phyloP scores from a whole-genome alignment of 495 filamentous ascomycete genomes.

The Podospora conica region DNA sequence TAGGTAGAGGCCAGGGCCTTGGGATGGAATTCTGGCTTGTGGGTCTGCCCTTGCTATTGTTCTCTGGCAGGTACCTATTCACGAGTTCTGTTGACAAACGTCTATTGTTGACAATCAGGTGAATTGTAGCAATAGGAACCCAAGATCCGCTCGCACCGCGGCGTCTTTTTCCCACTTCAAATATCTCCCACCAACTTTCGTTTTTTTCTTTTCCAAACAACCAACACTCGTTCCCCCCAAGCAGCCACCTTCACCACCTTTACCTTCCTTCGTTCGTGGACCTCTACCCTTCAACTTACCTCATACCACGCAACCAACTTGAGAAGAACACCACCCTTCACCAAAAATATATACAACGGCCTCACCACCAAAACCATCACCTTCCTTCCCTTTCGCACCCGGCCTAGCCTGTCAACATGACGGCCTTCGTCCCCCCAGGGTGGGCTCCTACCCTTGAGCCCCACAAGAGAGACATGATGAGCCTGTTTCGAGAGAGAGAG shows the following conservation, averaged over 20 bases:
- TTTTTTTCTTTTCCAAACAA: no score
- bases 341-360: no score
- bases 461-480: background rate
- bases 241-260: background rate
- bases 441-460: background rate
- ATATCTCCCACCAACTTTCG: background rate
- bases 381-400: background rate
- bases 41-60: background rate
- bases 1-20: background rate
- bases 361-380: background rate
- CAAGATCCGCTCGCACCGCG: background rate
- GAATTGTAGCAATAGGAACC: background rate
- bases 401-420: background rate
- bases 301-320: background rate
- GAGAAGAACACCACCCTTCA: background rate
- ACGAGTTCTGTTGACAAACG: background rate
- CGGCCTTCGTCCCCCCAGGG: background rate
- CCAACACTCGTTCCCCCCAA: no score
- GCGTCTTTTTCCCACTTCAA: background rate
- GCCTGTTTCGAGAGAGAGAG: slow-evolving; percentile 4
- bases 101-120: background rate
- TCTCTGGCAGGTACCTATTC: background rate
- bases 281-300: background rate
- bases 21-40: background rate
- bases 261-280: background rate